Evolutionary conservation across 2,329 filamentous ascomycete species (phyloP), one percentile per base, ranked within the genome.

Genomic region (Sclerotinia minor): DNA sequence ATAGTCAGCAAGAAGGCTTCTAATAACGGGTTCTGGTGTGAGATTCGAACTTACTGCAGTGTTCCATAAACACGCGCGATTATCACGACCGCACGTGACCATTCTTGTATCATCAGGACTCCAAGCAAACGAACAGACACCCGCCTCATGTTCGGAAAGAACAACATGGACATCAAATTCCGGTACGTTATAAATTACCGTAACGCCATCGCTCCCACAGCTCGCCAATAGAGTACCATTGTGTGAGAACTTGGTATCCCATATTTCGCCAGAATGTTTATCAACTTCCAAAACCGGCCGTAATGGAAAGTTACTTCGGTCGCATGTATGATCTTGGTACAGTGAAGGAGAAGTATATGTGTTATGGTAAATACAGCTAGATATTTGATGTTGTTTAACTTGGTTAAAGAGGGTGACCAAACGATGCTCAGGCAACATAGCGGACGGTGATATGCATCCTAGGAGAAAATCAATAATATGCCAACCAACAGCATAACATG

Each of bases 371-470:
- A 94, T 80, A 77, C 95, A 99, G 41, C 86, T 87, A 64, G 89
- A 86, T 68, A 97, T 91, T 80, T 97, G 94, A 71, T 84, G 87
- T 70, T 89, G 85, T 77, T 97, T 97, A 49, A 97, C 88, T 72
- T 96, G 89, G 68, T 94, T 85, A 64, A 99, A 81, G 21, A 99
- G 82, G 45, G 88, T 85, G 1, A 92, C 92, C 55, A 99, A 83
- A 8, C 95, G 89, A 77, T 95, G 92, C 76, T 97, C 92, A 1
- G 95, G 95, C 66, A 99, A 90, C 94, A 99, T 98, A 55, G 97
- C 92, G 5, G 93, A 95, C 0, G 95, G 94, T 1, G 95, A 97
- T 77, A 99, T 96, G 67, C 88, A 97, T 82, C 85, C 91, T 94
- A 73, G 24, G 69, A 24, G 9, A 24, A 54, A 50, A 67, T 80